phyloP scores from a whole-genome alignment of 2,329 filamentous ascomycete genomes.

The Fusarium zealandicum region DNA sequence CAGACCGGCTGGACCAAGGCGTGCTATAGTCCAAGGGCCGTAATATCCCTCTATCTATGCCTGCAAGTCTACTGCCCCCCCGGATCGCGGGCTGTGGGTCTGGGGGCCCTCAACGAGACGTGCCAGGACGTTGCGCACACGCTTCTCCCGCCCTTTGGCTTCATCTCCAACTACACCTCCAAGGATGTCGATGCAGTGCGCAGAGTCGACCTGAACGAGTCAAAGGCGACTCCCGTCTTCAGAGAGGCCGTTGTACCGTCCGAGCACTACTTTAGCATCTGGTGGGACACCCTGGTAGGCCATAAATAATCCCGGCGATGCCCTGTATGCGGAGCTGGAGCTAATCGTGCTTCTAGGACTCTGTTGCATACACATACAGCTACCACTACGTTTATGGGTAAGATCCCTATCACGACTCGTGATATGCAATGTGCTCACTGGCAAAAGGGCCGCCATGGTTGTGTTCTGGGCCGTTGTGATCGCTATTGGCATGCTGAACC shows the following conservation, averaged over 20 bases:
- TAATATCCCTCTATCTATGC: slow-evolving; percentile 50
- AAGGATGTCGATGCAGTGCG: slow-evolving; percentile 44
- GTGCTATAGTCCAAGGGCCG: slow-evolving; percentile 43
- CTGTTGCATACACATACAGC: slow-evolving; percentile 45
- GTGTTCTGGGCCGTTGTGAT: slow-evolving; percentile 52
- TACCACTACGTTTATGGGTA: slow-evolving; percentile 51
- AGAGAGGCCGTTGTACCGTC: slow-evolving; percentile 47
- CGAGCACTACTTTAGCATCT: slow-evolving; percentile 43
- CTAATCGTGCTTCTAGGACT: slow-evolving; percentile 41
- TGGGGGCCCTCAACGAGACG: slow-evolving; percentile 46
- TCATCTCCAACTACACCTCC: slow-evolving; percentile 47
- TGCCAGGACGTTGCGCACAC: slow-evolving; percentile 40
- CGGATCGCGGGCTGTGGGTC: slow-evolving; percentile 32
- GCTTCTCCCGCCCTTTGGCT: slow-evolving; percentile 45
- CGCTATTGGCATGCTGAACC: slow-evolving; percentile 46
- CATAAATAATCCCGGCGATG: not conserved
- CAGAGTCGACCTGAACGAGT: slow-evolving; percentile 43
- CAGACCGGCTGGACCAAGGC: slow-evolving; percentile 27
- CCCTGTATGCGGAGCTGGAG: not conserved
- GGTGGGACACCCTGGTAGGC: slow-evolving; percentile 51
- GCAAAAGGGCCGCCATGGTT: slow-evolving; percentile 45
- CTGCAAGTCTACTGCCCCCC: slow-evolving; percentile 46
- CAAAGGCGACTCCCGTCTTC: slow-evolving; percentile 17
- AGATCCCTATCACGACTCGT: rapidly evolving
- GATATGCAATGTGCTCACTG: not conserved